Evolutionary conservation across 345 rosid species (phyloP).

Genomic region (Citrus cavaleriei): DNA sequence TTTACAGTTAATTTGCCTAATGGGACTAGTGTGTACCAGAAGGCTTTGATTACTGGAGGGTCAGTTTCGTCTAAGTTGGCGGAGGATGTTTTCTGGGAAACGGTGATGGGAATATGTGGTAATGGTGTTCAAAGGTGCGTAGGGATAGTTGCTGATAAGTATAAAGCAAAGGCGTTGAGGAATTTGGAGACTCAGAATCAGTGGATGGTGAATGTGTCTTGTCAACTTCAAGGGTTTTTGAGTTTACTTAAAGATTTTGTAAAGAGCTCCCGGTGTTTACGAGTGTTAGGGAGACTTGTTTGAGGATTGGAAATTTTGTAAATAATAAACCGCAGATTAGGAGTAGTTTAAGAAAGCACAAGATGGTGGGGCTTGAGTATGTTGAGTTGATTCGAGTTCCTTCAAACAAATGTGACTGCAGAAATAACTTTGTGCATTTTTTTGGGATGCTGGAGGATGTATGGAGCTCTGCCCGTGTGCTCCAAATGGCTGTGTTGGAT

Average conservation of each 20-base stretch:
- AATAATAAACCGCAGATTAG: slow-evolving; percentile 41
- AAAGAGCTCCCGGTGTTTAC: slow-evolving; percentile 43
- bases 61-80: slow-evolving; percentile 44
- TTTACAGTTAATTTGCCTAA: slow-evolving; percentile 49
- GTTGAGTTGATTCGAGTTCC: slow-evolving; percentile 42
- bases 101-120: slow-evolving; percentile 35
- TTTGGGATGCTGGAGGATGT: slow-evolving; percentile 47
- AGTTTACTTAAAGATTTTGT: slow-evolving; percentile 49
- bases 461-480: slow-evolving; percentile 37
- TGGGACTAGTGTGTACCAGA: slow-evolving; percentile 41
- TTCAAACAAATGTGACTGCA: slow-evolving; percentile 33
- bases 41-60: slow-evolving; percentile 31
- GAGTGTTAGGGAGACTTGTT: slow-evolving; percentile 38
- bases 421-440: slow-evolving; percentile 25
- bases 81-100: slow-evolving; percentile 49
- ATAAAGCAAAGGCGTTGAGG: slow-evolving; percentile 43
- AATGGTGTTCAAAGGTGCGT: slow-evolving; percentile 41
- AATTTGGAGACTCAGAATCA: slow-evolving; percentile 50
- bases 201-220: slow-evolving; percentile 58
- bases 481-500: slow-evolving; percentile 42
- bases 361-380: slow-evolving; percentile 38
- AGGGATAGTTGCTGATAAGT: slow-evolving; percentile 50
- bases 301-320: slow-evolving; percentile 50
- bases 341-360: slow-evolving; percentile 40
- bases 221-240: slow-evolving; percentile 52